These are phyloP conservation scores for Suhomyces sp. DNA, from an alignment of 805 yeast species.

Conservation along the genomic window DNA sequence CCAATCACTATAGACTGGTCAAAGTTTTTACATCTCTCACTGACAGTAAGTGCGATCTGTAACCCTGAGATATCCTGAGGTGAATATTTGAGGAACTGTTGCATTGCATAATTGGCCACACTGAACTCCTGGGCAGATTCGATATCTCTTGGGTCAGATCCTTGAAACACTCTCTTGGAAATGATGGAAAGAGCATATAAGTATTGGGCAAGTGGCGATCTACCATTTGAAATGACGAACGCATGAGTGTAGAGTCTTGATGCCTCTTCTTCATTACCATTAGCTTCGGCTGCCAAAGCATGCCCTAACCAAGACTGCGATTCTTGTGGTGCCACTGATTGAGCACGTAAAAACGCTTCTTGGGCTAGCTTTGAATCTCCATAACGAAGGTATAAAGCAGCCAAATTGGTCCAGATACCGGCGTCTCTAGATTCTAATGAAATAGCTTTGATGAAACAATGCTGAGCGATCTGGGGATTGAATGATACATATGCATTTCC, in stretches of 20 bases:
- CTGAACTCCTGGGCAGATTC: conserved; percentile 63
- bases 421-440: conserved; percentile 68
- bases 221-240: conserved; percentile 71
- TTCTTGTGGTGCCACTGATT: conserved; percentile 76
- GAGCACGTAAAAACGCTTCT: conserved; percentile 70
- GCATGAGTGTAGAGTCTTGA: conserved; percentile 72
- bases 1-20: conserved; percentile 53
- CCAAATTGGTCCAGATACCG: conserved; percentile 77
- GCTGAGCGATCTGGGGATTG: conserved; percentile 80
- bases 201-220: conserved; percentile 64
- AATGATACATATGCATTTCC: conserved; percentile 70
- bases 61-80: conserved; percentile 62
- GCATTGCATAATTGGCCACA: conserved; percentile 65
- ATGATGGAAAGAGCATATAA: conserved; percentile 66
- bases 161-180: conserved; percentile 41
- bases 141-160: conserved; percentile 52
- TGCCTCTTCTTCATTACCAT: conserved; percentile 53
- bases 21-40: conserved; percentile 72
- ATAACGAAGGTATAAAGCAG: conserved; percentile 65
- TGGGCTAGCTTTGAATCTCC: conserved; percentile 73
- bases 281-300: conserved; percentile 60
- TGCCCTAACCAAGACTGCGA: conserved; percentile 83
- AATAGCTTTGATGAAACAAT: conserved; percentile 83
- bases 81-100: conserved; percentile 57
- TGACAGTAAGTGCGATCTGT: conserved; percentile 50